Percentiles rank a stretch among this genome's conserved stretches.
phyloP scores from a whole-genome alignment of 1,284 basidiomycete genomes.

The Tilletia setariae region DNA sequence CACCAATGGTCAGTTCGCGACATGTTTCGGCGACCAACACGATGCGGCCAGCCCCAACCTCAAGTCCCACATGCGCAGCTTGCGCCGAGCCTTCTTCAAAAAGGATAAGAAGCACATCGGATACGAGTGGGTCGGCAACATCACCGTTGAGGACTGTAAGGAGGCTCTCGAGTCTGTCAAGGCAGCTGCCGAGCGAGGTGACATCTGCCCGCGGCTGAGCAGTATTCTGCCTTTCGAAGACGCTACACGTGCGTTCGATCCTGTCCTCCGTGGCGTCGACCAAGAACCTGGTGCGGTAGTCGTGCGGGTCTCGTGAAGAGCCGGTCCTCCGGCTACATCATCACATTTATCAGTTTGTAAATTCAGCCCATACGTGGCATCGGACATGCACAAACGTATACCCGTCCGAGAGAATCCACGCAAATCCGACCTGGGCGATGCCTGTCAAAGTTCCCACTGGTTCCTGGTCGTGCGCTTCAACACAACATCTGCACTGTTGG shows the following conservation, averaged over 20 bases:
- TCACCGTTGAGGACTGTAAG: slow-evolving; percentile 41
- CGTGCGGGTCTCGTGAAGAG: slow-evolving; percentile 36
- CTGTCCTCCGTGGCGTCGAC: slow-evolving; percentile 26
- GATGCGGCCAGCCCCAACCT: slow-evolving; percentile 46
- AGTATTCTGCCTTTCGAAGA: slow-evolving; percentile 48
- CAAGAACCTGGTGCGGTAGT: slow-evolving; percentile 46
- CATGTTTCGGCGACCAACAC: slow-evolving; percentile 54
- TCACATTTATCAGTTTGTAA: neutral
- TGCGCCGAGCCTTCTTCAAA: slow-evolving; percentile 55
- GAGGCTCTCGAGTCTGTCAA: slow-evolving; percentile 48
- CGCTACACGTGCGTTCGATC: slow-evolving; percentile 46
- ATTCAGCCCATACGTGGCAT: too few relatives aligned
- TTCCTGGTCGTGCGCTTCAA: too few relatives aligned
- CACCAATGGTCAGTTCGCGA: slow-evolving; percentile 52
- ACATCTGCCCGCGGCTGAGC: slow-evolving; percentile 48
- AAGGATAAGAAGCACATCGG: slow-evolving; percentile 55
- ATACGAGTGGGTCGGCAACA: slow-evolving; percentile 54
- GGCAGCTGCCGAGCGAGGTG: slow-evolving; percentile 41
- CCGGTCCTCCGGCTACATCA: neutral
- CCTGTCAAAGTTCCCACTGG: too few relatives aligned
- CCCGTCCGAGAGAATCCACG: too few relatives aligned
- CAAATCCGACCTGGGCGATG: too few relatives aligned
- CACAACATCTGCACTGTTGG: too few relatives aligned
- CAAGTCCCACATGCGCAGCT: slow-evolving; percentile 49
- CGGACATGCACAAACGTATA: too few relatives aligned